Conservation (phyloP, 108 stramenopile genomes). For the Ochromonas danica region DNA sequence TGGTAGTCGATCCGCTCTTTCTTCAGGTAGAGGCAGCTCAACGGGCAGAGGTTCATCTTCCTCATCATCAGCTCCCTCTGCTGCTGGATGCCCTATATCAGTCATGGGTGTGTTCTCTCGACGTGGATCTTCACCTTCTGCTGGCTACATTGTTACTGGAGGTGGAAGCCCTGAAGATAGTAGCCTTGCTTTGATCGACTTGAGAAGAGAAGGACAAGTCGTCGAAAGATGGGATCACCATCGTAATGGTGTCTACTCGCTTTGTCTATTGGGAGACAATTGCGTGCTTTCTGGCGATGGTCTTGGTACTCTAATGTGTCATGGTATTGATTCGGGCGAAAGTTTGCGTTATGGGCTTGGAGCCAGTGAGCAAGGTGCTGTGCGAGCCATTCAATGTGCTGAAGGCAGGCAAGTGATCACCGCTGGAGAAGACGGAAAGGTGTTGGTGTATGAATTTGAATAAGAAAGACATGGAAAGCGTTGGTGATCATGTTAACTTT, state of each 20-base stretch:
- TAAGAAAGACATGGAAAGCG: no score
- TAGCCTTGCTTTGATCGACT: not conserved
- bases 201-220: not conserved
- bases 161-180: not conserved
- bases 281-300: not conserved
- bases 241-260: conserved; percentile 17
- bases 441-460: not conserved
- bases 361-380: not conserved
- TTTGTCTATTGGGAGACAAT: not conserved
- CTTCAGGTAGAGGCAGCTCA: not conserved
- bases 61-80: not conserved
- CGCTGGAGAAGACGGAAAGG: not conserved
- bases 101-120: not conserved
- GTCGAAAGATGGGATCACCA: not conserved
- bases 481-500: no score
- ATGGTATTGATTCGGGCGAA: not conserved
- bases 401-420: not conserved
- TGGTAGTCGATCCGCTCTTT: not conserved
- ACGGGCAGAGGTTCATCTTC: not conserved
- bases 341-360: not conserved
- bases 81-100: not conserved
- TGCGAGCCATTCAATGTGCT: not conserved
- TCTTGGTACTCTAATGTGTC: conserved; percentile 1
- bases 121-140: not conserved
- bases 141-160: not conserved